Percentiles rank a stretch among this genome's conserved stretches.
Evolutionary conservation across 1,139 yeast genomes (phyloP).

Genomic region (Entelexis sorbosivorans): DNA sequence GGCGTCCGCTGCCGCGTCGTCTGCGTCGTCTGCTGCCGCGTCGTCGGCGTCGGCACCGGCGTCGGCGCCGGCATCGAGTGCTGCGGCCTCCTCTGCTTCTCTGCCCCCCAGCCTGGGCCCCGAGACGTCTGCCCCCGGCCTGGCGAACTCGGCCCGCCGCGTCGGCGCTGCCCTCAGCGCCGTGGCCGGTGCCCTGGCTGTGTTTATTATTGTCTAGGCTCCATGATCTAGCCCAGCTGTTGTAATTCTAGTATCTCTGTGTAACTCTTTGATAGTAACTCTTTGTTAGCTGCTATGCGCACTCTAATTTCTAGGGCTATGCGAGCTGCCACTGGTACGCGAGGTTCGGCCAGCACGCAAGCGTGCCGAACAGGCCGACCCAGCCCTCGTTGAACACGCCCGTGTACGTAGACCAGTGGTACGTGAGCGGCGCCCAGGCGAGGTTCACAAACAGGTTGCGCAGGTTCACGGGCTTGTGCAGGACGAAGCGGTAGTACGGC

Average conservation of each 20-base stretch:
- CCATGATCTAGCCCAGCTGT: not conserved
- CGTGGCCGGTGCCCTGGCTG: not conserved
- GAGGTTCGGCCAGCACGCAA: conserved; percentile 26
- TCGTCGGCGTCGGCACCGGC: no score
- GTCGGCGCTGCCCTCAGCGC: not conserved
- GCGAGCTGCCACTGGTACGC: conserved; percentile 16
- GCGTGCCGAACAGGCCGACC: conserved; percentile 35
- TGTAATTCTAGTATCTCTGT: not conserved
- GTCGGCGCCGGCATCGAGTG: no score
- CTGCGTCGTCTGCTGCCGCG: not conserved
- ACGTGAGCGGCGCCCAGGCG: conserved; percentile 35
- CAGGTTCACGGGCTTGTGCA: conserved; percentile 24
- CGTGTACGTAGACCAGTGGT: conserved; percentile 36
- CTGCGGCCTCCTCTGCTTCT: not conserved
- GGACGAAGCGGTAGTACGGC: conserved; percentile 19
- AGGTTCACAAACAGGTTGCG: conserved; percentile 29
- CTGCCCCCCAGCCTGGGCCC: not conserved
- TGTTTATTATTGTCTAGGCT: not conserved
- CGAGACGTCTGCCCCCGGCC: not conserved
- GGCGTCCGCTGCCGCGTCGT: not conserved
- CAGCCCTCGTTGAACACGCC: conserved; percentile 30
- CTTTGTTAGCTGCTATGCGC: no score
- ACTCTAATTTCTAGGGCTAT: not conserved
- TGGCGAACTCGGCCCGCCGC: not conserved
- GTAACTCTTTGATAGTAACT: no score